Evolutionary conservation across 1,139 yeast species (phyloP).

Genomic region (Hanseniaspora sp.): DNA sequence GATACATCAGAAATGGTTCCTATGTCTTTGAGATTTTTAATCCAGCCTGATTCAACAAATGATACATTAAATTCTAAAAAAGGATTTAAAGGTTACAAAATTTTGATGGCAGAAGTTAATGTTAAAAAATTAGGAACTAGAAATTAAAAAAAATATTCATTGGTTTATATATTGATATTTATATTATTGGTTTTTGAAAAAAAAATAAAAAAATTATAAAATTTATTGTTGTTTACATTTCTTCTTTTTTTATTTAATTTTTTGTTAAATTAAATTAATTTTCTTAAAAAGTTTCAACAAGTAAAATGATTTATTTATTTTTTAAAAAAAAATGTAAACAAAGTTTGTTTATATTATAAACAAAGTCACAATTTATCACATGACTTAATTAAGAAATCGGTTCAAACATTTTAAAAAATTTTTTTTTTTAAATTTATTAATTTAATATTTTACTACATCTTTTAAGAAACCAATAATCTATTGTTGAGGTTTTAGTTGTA

Average conservation of each 20-base stretch:
- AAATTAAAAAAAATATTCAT: not conserved
- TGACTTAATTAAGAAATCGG: not conserved
- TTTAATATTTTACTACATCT: not conserved
- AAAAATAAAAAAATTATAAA: too few species aligned
- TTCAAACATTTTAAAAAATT: slow-evolving; percentile 17
- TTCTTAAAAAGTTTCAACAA: not conserved
- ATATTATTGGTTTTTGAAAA: too few species aligned
- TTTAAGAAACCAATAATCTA: slow-evolving; percentile 19
- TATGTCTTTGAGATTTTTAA: slow-evolving; percentile 28
- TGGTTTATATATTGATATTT: not conserved
- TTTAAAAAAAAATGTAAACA: not conserved
- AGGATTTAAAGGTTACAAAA: slow-evolving; percentile 32
- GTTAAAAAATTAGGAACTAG: slow-evolving; percentile 17
- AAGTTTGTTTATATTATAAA: not conserved
- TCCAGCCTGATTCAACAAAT: slow-evolving; percentile 35
- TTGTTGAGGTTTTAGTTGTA: too few species aligned
- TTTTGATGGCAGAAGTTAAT: slow-evolving; percentile 13
- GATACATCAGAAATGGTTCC: slow-evolving; percentile 37
- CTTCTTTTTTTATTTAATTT: not conserved
- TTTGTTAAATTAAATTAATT: not conserved
- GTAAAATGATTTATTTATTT: not conserved
- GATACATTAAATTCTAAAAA: slow-evolving; percentile 26
- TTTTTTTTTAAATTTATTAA: too few species aligned
- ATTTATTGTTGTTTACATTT: not conserved
- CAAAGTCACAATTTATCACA: not conserved